These are phyloP conservation scores for Nosema granulosis DNA, from an alignment of 371 early-diverging fungal species.

Conservation along the genomic window DNA sequence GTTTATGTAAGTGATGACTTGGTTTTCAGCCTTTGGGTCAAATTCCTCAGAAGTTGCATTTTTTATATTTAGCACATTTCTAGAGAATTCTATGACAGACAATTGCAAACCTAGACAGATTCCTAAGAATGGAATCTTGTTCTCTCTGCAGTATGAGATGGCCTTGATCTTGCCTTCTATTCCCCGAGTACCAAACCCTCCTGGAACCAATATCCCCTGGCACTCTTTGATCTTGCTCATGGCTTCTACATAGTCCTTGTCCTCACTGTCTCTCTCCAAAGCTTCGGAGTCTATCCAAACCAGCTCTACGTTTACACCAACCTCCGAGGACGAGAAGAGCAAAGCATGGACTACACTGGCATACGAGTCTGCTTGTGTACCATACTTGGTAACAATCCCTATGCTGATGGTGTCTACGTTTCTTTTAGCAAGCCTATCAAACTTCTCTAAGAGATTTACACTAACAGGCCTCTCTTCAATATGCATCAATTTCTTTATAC, in stretches of 20 bases:
- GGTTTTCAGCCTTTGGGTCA: conserved; percentile 70
- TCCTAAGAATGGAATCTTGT: conserved; percentile 91
- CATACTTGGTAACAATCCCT: conserved; percentile 90
- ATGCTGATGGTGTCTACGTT: conserved; percentile 71
- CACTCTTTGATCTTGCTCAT: conserved; percentile 57
- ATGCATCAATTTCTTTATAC: conserved; percentile 69
- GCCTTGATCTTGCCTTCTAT: conserved; percentile 90
- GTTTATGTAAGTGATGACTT: conserved; percentile 86
- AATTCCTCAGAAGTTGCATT: conserved; percentile 67
- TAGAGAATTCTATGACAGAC: conserved; percentile 91
- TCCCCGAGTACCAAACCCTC: conserved; percentile 95
- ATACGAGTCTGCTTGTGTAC: conserved; percentile 84
- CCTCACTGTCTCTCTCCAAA: conserved; percentile 76
- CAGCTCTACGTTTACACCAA: conserved; percentile 74
- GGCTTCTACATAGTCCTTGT: conserved; percentile 68
- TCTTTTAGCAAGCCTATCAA: background rate
- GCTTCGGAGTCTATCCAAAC: conserved; percentile 81
- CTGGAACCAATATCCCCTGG: conserved; percentile 93
- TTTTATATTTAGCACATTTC: conserved; percentile 79
- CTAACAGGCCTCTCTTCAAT: background rate
- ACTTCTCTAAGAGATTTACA: background rate
- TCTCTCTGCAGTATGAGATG: conserved; percentile 92
- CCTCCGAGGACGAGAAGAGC: conserved; percentile 73
- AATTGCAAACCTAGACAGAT: conserved; percentile 97
- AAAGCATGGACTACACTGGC: conserved; percentile 88